Evolutionary conservation across 2,329 filamentous ascomycete genomes (phyloP).

Genomic region (Allantophomopsis cytisporea): DNA sequence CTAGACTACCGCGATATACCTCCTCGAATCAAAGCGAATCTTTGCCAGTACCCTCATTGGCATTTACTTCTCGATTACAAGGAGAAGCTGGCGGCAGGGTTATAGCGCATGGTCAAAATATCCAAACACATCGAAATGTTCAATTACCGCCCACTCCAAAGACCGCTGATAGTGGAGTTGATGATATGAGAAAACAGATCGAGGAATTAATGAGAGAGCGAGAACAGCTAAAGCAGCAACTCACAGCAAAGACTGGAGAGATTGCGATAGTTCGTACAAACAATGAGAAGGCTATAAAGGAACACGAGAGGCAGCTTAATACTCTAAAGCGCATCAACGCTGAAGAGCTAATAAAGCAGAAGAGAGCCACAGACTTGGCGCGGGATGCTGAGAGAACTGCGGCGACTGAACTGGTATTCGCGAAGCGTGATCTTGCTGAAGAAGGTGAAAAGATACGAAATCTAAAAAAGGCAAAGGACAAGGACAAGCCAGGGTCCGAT

Average conservation of each 20-base stretch:
- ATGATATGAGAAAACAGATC: conserved; percentile 10
- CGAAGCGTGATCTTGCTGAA: conserved; percentile 57
- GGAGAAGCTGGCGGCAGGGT: too few species aligned
- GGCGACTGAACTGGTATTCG: conserved; percentile 58
- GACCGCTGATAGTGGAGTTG: not conserved
- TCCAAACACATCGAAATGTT: not conserved
- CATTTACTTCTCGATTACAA: not conserved
- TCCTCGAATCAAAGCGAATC: not conserved
- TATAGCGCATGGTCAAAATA: not conserved
- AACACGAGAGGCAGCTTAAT: conserved; percentile 48
- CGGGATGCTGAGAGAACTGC: conserved; percentile 50
- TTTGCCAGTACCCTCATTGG: not conserved
- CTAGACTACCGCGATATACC: conserved; percentile 11
- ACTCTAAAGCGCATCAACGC: conserved; percentile 48
- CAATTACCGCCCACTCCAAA: not conserved
- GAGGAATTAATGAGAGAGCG: conserved; percentile 33
- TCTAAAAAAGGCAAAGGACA: conserved; percentile 26
- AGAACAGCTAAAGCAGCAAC: conserved; percentile 38
- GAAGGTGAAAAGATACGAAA: conserved; percentile 26
- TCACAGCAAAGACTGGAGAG: conserved; percentile 54
- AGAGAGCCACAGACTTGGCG: conserved; percentile 50
- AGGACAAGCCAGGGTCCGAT: conserved; percentile 25
- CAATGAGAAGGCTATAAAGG: conserved; percentile 43
- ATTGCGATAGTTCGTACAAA: conserved; percentile 64
- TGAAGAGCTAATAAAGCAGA: conserved; percentile 50